Conservation (phyloP, 768 basidiomycete genomes). For the Tylopilus rubrobrunneus region DNA sequence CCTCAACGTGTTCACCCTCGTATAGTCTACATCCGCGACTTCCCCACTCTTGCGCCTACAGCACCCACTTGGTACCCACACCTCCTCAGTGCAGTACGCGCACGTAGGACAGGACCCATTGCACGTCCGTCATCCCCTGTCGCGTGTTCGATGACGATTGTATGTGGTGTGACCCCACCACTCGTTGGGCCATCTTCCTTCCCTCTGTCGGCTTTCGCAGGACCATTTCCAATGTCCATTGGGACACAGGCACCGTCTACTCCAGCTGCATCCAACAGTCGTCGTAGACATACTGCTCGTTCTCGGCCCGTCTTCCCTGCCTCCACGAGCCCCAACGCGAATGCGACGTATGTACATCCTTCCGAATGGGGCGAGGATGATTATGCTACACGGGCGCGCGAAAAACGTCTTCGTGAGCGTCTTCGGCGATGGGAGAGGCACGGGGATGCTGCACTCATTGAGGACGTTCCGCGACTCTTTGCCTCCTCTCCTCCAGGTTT, state of each 20-base stretch:
- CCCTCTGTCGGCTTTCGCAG: slow-evolving; percentile 7
- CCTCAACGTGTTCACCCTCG: slow-evolving; percentile 46
- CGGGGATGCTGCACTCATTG: slow-evolving; percentile 48
- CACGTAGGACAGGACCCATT: slow-evolving; percentile 64
- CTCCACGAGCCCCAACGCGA: slow-evolving; percentile 32
- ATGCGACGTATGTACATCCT: neutral
- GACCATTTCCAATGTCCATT: slow-evolving; percentile 9
- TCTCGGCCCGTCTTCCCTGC: slow-evolving; percentile 22
- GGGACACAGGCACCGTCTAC: slow-evolving; percentile 12
- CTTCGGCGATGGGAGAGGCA: slow-evolving; percentile 72
- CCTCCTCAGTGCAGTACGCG: slow-evolving; percentile 72
- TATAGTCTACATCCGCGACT: slow-evolving; percentile 82
- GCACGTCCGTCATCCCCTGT: slow-evolving; percentile 58
- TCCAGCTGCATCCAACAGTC: neutral
- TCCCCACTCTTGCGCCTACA: slow-evolving; percentile 67
- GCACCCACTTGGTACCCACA: slow-evolving; percentile 78
- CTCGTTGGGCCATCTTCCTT: slow-evolving; percentile 46
- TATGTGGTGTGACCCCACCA: slow-evolving; percentile 84
- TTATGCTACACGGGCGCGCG: slow-evolving; percentile 60
- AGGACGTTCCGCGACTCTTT: slow-evolving; percentile 59
- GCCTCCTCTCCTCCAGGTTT: slow-evolving; percentile 21
- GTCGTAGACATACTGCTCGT: slow-evolving; percentile 17
- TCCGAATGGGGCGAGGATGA: slow-evolving; percentile 67
- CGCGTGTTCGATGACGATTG: slow-evolving; percentile 69
- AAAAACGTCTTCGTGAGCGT: slow-evolving; percentile 67